A percentile compares a stretch with the other conserved stretches of the same genome.
These are phyloP conservation scores for Xanthoconium purpureum DNA, from an alignment of 768 basidiomycete species.

Conservation along the genomic window DNA sequence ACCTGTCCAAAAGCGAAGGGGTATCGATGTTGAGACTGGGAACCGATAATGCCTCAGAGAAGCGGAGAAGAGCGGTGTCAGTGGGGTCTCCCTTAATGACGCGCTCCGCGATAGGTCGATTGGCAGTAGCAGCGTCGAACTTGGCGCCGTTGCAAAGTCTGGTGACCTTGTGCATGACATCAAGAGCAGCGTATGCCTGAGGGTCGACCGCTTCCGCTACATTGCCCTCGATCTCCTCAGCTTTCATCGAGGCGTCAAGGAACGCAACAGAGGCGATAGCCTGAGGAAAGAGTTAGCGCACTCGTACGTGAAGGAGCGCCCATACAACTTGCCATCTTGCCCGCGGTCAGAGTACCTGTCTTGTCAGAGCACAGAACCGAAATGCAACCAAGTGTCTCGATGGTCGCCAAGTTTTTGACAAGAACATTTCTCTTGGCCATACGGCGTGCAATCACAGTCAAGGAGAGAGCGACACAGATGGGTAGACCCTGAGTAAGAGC, in stretches of 20 bases:
- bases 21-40: constrained; percentile 23
- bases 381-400: constrained; percentile 53
- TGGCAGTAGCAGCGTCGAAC: constrained; percentile 37
- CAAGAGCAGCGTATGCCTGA: constrained; percentile 24
- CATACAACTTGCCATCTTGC: constrained; percentile 39
- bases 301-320: background rate
- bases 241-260: constrained; percentile 25
- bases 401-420: constrained; percentile 51
- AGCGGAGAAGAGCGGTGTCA: constrained; percentile 52
- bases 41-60: constrained; percentile 35
- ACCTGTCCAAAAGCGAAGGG: constrained; percentile 19
- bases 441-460: constrained; percentile 48
- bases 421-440: constrained; percentile 47
- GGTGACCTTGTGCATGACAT: constrained; percentile 37
- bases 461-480: constrained; percentile 46
- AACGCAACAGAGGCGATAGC: constrained; percentile 41
- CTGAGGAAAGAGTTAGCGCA: constrained; percentile 18
- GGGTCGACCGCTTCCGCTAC: constrained; percentile 10
- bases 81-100: constrained; percentile 48
- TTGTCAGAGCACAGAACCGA: constrained; percentile 56
- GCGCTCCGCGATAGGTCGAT: constrained; percentile 32
- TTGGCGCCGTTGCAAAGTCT: constrained; percentile 59
- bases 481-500: constrained; percentile 33
- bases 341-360: constrained; percentile 49
- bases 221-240: constrained; percentile 19